phyloP scores from a whole-genome alignment of 78 protist genomes.

The Dictyostelium firmibasis region DNA sequence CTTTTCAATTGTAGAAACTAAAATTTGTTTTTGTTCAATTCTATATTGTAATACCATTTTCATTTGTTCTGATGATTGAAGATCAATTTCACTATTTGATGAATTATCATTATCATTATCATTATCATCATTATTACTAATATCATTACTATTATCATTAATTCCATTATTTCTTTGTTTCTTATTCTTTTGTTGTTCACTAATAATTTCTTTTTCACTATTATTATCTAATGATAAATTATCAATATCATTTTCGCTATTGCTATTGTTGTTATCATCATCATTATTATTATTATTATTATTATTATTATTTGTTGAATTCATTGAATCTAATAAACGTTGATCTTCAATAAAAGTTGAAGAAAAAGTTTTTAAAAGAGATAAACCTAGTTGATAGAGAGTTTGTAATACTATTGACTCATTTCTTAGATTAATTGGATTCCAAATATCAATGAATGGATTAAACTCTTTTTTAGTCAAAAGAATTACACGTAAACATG shows the following conservation, averaged over 20 bases:
- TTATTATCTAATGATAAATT: not conserved
- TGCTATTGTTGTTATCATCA: not conserved
- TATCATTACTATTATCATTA: not conserved
- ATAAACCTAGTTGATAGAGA: conserved; percentile 29
- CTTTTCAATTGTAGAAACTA: conserved; percentile 18
- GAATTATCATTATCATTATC: conserved; percentile 6
- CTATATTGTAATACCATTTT: conserved; percentile 63
- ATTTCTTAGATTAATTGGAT: conserved; percentile 39
- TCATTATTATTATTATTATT: not conserved
- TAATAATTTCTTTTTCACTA: not conserved
- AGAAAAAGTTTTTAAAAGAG: conserved; percentile 40
- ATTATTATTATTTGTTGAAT: not conserved
- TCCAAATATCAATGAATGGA: conserved; percentile 65
- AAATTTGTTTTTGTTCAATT: conserved; percentile 67
- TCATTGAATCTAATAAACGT: conserved; percentile 24
- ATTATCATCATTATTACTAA: not conserved
- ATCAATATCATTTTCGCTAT: not conserved
- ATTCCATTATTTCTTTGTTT: not conserved
- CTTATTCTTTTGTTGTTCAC: not conserved
- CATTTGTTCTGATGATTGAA: conserved; percentile 62
- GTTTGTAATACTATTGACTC: conserved; percentile 52
- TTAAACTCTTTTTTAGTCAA: conserved; percentile 32
- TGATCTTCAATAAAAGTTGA: conserved; percentile 58
- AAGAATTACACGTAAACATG: conserved; percentile 31
- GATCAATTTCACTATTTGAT: not conserved